phyloP scores from a whole-genome alignment of 306 rosid genomes.

The Lithocarpus polystachyus region DNA sequence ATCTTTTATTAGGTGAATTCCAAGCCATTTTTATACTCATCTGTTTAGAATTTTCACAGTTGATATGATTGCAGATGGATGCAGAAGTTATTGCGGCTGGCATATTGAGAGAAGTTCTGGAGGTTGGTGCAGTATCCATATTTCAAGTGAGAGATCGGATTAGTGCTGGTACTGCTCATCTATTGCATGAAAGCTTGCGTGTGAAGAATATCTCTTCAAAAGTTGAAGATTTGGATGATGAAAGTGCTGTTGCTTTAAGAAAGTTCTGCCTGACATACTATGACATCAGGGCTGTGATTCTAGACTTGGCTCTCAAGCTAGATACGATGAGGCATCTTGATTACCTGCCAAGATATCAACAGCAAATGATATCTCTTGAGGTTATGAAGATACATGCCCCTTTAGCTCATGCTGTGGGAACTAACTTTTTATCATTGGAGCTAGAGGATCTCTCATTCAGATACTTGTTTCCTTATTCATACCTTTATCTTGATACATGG shows the following conservation, averaged over 20 bases:
- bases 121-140: constrained; percentile 46
- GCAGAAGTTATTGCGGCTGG: constrained; percentile 90
- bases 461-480: constrained; percentile 79
- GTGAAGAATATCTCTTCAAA: constrained; percentile 46
- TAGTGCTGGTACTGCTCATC: constrained; percentile 64
- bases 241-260: constrained; percentile 65
- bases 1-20: too few relatives aligned
- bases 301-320: constrained; percentile 71
- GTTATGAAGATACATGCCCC: constrained; percentile 83
- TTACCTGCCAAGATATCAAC: constrained; percentile 72
- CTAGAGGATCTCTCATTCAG: constrained; percentile 82
- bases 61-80: constrained; percentile 62
- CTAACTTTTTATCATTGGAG: constrained; percentile 61
- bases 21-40: too few relatives aligned
- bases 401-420: constrained; percentile 81
- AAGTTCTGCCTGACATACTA: constrained; percentile 78
- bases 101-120: constrained; percentile 61
- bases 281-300: constrained; percentile 76
- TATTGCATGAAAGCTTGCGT: constrained; percentile 73
- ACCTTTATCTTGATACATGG: constrained; percentile 75
- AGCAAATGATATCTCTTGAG: constrained; percentile 66
- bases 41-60: too few relatives aligned
- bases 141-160: constrained; percentile 48
- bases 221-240: constrained; percentile 60
- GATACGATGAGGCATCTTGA: constrained; percentile 74